phyloP scores from a whole-genome alignment of 2,329 filamentous ascomycete genomes.

The Chaetomium olivaceum region DNA sequence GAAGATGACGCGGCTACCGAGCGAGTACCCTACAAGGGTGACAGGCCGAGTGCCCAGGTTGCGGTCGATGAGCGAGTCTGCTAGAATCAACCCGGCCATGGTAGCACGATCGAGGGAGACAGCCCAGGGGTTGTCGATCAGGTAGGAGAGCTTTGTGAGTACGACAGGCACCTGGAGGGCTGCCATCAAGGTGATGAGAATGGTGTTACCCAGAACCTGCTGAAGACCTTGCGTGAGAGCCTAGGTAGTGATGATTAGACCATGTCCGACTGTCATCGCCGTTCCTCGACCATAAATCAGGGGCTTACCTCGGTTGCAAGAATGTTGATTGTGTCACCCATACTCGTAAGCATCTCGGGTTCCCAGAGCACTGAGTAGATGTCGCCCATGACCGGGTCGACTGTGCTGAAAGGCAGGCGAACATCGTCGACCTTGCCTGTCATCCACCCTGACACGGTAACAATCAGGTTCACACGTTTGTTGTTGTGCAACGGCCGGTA shows the following conservation, averaged over 20 bases:
- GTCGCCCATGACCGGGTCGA: constrained; percentile 97
- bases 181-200: constrained; percentile 86
- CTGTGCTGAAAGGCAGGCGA: constrained; percentile 89
- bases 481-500: constrained; percentile 97
- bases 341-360: constrained; percentile 94
- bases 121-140: constrained; percentile 98
- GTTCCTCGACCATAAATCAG: not conserved
- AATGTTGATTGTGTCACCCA: constrained; percentile 98
- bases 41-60: constrained; percentile 89
- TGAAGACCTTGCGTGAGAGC: constrained; percentile 95
- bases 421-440: constrained; percentile 97
- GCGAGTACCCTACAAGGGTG: constrained; percentile 91
- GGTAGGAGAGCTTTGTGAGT: constrained; percentile 87
- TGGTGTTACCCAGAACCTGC: constrained; percentile 88
- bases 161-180: constrained; percentile 90
- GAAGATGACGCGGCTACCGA: constrained; percentile 90
- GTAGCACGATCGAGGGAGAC: constrained; percentile 93
- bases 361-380: constrained; percentile 98
- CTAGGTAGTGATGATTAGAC: constrained; percentile 46
- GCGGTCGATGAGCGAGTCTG: constrained; percentile 88
- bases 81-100: constrained; percentile 84
- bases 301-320: constrained; percentile 83
- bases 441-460: constrained; percentile 97
- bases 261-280: not conserved
- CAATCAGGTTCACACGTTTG: constrained; percentile 91